phyloP scores from a whole-genome alignment of 1,284 basidiomycete genomes.

The Stygiomarasmius scandens region DNA sequence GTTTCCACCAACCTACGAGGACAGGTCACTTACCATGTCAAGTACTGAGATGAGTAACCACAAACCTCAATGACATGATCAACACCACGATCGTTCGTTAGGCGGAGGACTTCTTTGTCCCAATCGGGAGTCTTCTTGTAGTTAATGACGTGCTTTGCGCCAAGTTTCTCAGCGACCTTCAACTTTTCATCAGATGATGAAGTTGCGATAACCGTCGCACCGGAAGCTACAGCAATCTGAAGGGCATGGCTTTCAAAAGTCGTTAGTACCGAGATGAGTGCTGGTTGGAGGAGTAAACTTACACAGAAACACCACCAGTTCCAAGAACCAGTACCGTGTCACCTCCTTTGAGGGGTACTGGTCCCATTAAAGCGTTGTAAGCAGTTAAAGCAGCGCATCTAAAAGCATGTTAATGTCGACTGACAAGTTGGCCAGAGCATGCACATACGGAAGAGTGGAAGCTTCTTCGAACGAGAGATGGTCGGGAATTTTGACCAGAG shows the following conservation, averaged over 20 bases:
- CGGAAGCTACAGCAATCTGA: conserved; percentile 43
- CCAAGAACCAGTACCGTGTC: conserved; percentile 47
- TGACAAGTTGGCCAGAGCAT: not conserved
- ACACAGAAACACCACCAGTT: conserved; percentile 52
- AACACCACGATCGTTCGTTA: conserved; percentile 25
- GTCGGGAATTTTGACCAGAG: conserved; percentile 43
- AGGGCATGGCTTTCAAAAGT: conserved; percentile 3
- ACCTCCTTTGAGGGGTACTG: conserved; percentile 38
- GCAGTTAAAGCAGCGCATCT: conserved; percentile 50
- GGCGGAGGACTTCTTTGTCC: conserved; percentile 43
- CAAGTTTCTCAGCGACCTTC: conserved; percentile 37
- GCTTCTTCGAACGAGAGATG: conserved; percentile 50
- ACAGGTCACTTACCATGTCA: conserved; percentile 32
- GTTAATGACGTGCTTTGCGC: conserved; percentile 47
- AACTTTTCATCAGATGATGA: conserved; percentile 55
- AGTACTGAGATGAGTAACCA: not conserved
- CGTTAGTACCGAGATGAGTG: not conserved
- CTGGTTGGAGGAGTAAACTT: conserved; percentile 13
- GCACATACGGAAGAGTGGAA: conserved; percentile 38
- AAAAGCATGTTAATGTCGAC: not conserved
- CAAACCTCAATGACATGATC: conserved; percentile 29
- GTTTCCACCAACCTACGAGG: conserved; percentile 45
- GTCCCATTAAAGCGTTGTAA: conserved; percentile 44
- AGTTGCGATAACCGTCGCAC: conserved; percentile 51
- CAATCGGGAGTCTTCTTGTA: conserved; percentile 48